Conservation (phyloP, 306 rosid genomes). For the Trifolium pratense region DNA sequence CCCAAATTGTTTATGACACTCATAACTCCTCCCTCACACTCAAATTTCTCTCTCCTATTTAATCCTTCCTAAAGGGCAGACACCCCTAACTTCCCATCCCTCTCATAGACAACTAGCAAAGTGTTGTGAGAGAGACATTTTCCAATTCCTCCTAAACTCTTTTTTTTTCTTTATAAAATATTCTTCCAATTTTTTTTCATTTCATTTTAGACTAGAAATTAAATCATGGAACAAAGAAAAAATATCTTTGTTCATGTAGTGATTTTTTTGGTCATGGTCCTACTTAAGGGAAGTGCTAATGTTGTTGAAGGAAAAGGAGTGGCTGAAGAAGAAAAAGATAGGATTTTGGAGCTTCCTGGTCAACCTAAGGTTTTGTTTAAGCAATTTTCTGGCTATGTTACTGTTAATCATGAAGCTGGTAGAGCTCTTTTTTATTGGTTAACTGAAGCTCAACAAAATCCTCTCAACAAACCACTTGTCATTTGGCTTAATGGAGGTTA, state of each 20-base stretch:
- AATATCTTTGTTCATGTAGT: constrained; percentile 51
- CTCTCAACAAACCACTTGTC: constrained; percentile 74
- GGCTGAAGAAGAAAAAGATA: constrained; percentile 61
- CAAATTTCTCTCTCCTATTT: constrained; percentile 65
- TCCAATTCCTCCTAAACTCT: background rate
- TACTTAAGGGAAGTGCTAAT: constrained; percentile 2
- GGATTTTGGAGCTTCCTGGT: constrained; percentile 82
- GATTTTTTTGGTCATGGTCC: constrained; percentile 43
- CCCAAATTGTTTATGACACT: constrained; percentile 36
- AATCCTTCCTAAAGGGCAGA: constrained; percentile 54
- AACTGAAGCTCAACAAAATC: constrained; percentile 70
- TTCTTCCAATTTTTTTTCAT: constrained; percentile 24
- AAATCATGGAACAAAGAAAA: constrained; percentile 52
- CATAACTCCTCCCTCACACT: constrained; percentile 19
- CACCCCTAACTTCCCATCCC: constrained; percentile 41
- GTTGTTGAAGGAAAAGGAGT: constrained; percentile 6
- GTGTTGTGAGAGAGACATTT: constrained; percentile 28
- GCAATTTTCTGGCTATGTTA: constrained; percentile 92
- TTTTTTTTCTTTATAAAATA: background rate
- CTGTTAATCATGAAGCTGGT: constrained; percentile 74
- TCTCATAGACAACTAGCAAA: constrained; percentile 49
- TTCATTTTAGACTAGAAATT: background rate
- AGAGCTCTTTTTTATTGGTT: constrained; percentile 99
- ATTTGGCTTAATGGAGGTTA: constrained; percentile 99
- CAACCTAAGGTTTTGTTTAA: constrained; percentile 80